Base-by-base conservation (phyloP, 352 stramenopile species). In the Salisapilia sapeloensis region DNA sequence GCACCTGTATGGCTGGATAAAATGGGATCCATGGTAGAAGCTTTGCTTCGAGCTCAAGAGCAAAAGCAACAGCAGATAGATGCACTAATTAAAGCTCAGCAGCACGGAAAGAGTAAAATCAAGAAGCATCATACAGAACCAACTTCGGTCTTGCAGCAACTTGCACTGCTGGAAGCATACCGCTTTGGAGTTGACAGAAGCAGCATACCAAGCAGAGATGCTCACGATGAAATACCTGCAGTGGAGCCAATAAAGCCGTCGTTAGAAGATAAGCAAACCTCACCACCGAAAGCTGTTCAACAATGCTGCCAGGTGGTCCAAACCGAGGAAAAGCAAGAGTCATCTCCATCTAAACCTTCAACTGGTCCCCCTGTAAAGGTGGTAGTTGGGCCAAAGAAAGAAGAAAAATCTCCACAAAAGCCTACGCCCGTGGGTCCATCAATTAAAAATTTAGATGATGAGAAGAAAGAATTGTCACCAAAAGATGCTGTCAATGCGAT, bases 1-100 rank as follows among this genome's bases (percentile, higher is more conserved):
- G 14, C 26, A 12, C 12, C 14, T 0, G 43, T 40, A 23, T 53
- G 51, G 36, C 46, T 46, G 1, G 48, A 61, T n/a, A 51, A 61
- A 20, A 42, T 76, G n/a, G 56, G 71, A 29, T 63, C 67, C 9
- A 42, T 83, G 27, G 53, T 80, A 36, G 56, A 78, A 16, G 66
- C 64, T 0, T 72, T 80, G 18, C 39, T 85, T 21, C 50, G 51
- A 9, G 49, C 55, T 5, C 63, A 80, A 33, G 40, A 57, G 1
- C 53, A 74, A 19, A 78, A 74, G 21, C 70, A 81, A 16, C 56
- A 77, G 6, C 61, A 77, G 27, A 64, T 80, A 22, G 56, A 72
- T 18, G 41, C 49, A 0, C 28, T 83, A n/a, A n/a, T n/a, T n/a
- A n/a, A n/a, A n/a, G n/a, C n/a, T n/a, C n/a, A n/a, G 0, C 58